Base-by-base conservation (phyloP, 2,329 filamentous ascomycete genomes). In the Colletotrichum sp. region DNA sequence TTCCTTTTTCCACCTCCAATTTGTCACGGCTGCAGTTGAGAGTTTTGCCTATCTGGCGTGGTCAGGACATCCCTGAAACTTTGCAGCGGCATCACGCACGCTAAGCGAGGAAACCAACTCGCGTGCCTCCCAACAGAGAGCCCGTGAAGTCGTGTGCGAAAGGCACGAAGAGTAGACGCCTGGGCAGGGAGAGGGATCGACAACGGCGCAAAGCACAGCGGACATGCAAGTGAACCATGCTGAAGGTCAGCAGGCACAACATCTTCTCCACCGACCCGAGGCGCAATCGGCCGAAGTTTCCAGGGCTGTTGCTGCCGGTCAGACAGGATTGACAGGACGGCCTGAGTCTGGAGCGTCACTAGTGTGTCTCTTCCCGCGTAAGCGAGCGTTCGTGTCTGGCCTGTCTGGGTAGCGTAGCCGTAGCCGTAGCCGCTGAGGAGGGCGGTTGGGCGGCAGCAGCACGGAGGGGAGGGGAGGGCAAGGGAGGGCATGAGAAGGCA, bases 261-360 rank as follows among this genome's bases (percentile, higher is more conserved):
- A 22, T 52, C 39, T 70, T 63, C 68, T 63, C 68, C 57, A 70
- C 68, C 68, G 68, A 63, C 55, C 68, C 57, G 68, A 62, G 44
- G 30, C 55, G 34, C 34, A 70, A 70, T 63, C 68, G 68, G 68
- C 68, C 68, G 68, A 63, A 44, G 68, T 8, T 39, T 29, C 57
- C 15, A 34, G 22, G 29, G 59, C 19, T 34, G 59, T 32, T 52
- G 32, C 59, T 62, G 59, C 59, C 15, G 34, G 44, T 52, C 44
- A 52, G 44, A 52, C 44, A 52, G n/a, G 44, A 64, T 39, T 49
- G 63, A 49, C 62, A 29, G 62, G 25, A 39, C 8, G 32, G 32
- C 44, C 29, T 57, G 39, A 59, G 25, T 36, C 65, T 44, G 63
- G 39, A 49, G 32, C 63, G 27, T 36, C 63, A 27, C 39, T 67